Evolutionary conservation across 2,329 filamentous ascomycete genomes (phyloP).

Genomic region (Anisogramma anomala): DNA sequence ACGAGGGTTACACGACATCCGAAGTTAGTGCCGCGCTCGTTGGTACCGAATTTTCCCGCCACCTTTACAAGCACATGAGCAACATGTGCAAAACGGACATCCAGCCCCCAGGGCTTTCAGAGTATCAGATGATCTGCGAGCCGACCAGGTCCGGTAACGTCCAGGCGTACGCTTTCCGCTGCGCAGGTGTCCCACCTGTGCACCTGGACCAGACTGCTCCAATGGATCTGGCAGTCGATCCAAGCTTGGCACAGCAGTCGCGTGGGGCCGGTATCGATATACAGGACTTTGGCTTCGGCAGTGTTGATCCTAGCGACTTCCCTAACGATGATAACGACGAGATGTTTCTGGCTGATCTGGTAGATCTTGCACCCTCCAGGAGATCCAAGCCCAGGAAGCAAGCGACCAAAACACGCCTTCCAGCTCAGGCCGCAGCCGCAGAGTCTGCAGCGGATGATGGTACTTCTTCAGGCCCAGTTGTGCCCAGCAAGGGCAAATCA

Average conservation of each 20-base stretch:
- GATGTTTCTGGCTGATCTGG: constrained; percentile 4
- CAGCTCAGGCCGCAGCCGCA: too few species aligned
- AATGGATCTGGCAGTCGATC: constrained; percentile 6
- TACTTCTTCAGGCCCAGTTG: too few species aligned
- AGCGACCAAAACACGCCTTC: too few species aligned
- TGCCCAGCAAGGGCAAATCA: too few species aligned
- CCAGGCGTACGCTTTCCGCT: constrained; percentile 30
- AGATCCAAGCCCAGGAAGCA: background rate
- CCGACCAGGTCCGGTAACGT: constrained; percentile 29
- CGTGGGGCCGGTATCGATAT: background rate
- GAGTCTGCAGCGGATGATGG: too few species aligned
- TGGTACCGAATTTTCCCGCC: constrained; percentile 25
- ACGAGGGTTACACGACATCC: constrained; percentile 25
- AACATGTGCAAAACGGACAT: constrained; percentile 23
- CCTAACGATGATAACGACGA: background rate
- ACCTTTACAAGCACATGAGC: constrained; percentile 23
- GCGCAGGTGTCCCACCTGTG: constrained; percentile 7
- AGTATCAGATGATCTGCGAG: constrained; percentile 28
- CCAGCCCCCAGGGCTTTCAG: constrained; percentile 30
- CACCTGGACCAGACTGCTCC: background rate
- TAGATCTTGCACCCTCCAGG: constrained; percentile 1
- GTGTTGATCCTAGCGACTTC: constrained; percentile 5
- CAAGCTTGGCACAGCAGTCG: constrained; percentile 1
- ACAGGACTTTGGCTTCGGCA: constrained; percentile 3
- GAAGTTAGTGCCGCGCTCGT: constrained; percentile 26